A percentile compares a stretch with the other conserved stretches of the same genome.
Evolutionary conservation across 208 protist species (phyloP).

Genomic region (Acanthamoeba lenticulata): DNA sequence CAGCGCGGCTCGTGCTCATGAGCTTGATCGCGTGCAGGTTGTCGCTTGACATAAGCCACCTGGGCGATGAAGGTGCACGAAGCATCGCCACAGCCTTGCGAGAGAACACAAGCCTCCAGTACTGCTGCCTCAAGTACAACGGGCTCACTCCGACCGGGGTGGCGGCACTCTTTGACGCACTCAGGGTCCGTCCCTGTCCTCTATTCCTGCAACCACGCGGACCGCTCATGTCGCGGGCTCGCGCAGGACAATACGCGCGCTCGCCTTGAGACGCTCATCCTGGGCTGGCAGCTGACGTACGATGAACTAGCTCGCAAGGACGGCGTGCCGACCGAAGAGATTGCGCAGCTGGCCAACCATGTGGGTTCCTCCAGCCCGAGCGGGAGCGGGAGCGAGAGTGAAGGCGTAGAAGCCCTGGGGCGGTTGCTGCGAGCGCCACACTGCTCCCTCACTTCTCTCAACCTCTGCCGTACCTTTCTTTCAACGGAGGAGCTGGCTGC

Average conservation of each 20-base stretch:
- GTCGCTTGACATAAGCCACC: slow-evolving; percentile 34
- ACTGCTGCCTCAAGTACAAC: slow-evolving; percentile 47
- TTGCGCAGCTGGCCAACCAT: not conserved
- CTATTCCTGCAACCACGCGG: no score
- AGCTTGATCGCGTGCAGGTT: not conserved
- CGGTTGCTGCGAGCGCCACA: not conserved
- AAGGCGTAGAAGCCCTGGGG: not conserved
- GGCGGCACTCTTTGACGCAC: not conserved
- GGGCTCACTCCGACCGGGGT: not conserved
- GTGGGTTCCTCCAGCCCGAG: not conserved
- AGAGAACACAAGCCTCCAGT: slow-evolving; percentile 17
- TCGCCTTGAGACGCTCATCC: not conserved
- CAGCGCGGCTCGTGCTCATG: not conserved
- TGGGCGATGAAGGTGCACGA: not conserved
- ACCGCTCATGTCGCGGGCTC: not conserved
- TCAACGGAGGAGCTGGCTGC: not conserved
- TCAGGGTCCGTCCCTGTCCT: not conserved
- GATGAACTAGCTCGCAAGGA: not conserved
- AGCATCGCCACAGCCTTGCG: not conserved
- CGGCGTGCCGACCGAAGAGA: not conserved
- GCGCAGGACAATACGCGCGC: not conserved
- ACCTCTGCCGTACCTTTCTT: slow-evolving; percentile 28
- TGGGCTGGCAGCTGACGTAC: slow-evolving; percentile 38
- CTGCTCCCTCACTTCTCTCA: slow-evolving; percentile 33
- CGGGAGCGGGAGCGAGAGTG: not conserved